Evolutionary conservation across 2,329 filamentous ascomycete genomes (phyloP), one percentile per base, ranked within the genome.

Genomic region (Mycosphaerella arachidis): DNA sequence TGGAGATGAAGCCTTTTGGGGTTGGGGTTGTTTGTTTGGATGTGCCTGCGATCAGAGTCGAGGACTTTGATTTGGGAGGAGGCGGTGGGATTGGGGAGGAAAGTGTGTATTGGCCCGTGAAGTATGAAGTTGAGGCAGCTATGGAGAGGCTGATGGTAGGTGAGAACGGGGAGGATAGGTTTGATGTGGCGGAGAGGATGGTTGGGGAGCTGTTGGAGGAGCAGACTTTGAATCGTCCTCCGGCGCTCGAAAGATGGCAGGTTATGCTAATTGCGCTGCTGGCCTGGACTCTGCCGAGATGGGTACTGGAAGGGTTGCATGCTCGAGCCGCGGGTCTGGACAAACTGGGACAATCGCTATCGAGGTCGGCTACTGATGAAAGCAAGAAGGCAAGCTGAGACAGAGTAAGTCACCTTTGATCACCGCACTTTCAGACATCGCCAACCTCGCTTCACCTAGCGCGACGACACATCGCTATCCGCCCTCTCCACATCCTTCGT

Each of bases 81-180:
- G 71, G 81, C 13, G 76, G 81, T 30, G 70, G 71, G 3, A 67
- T 86, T 4, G 70, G 74, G 3, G 73, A 76, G 6, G 73, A 74
- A 45, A 81, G 78, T 0, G 71, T 81, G 30, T 85, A 83, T 68
- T 63, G 75, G 31, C 78, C 81, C 0, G 75, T 84, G 46, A 75
- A 77, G 33, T 72, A 71, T 1, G 77, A 81, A 12, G 57, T 57
- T 9, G 63, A 66, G 35, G 50, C 30, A 16, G 48, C 53, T 30
- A 61, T 62, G 63, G 18, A 51, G 1, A 50, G 50, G 7, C 37
- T 46, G n/a, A 29, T 60, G 37, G 37, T 30, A 4, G 48, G 29
- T 35, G 55, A 35, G 35, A 62, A 45, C 4, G 59, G 55, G 5
- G 55, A 59, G 50, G 65, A 67, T 57, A 51, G 60, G 45, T 50